Conservation (phyloP, 345 rosid species). For the Hypericum androsaemum region DNA sequence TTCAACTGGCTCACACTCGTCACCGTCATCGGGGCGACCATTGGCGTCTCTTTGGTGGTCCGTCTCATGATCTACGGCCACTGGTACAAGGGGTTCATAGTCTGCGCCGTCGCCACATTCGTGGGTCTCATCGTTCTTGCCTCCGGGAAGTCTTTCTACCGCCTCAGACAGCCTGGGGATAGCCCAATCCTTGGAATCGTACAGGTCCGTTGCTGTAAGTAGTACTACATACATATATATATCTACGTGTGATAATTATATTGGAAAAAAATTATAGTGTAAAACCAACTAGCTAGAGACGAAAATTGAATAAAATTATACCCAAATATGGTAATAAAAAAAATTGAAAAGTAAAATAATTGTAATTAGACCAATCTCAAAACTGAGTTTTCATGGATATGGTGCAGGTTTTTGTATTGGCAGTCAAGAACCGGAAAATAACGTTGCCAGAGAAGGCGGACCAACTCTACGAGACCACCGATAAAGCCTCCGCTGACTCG, state of each 20-base stretch:
- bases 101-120: conserved; percentile 22
- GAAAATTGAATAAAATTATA: no score
- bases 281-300: no score
- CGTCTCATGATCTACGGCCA: conserved; percentile 22
- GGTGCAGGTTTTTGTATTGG: conserved; percentile 27
- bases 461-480: conserved; percentile 30
- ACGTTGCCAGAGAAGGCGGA: conserved; percentile 25
- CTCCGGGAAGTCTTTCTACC: conserved; percentile 37
- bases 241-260: no score
- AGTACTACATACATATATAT: no score
- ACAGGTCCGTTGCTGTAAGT: conserved; percentile 15
- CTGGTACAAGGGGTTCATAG: conserved; percentile 45
- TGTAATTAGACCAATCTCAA: no score
- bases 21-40: conserved; percentile 24
- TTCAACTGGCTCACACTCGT: conserved; percentile 34
- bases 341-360: no score
- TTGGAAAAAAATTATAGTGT: no score
- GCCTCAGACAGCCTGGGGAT: conserved; percentile 15
- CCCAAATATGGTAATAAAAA: no score
- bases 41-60: conserved; percentile 44
- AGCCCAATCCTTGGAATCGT: conserved; percentile 30
- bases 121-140: conserved; percentile 28
- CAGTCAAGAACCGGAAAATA: conserved; percentile 30
- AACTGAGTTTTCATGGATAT: background rate
- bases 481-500: conserved; percentile 13